Evolutionary conservation across 192 early-diverging fungal genomes (phyloP).

Genomic region (Helicostylum pulchrum): DNA sequence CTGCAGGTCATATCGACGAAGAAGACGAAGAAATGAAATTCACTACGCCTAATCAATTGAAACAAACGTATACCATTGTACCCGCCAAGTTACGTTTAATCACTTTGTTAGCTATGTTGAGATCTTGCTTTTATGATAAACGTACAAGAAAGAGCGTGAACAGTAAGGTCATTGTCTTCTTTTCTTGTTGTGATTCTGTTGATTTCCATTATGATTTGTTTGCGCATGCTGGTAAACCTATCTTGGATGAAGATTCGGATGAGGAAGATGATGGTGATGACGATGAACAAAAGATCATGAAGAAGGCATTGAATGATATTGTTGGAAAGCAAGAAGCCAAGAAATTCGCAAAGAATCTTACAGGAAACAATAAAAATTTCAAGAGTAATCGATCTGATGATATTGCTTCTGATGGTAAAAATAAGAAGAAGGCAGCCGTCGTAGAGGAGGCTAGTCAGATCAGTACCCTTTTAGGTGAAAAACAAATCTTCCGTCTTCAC

Average conservation of each 20-base stretch:
- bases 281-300: conserved; percentile 37
- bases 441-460: conserved; percentile 15
- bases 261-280: conserved; percentile 48
- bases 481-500: conserved; percentile 80
- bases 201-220: conserved; percentile 93
- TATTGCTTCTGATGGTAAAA: background rate
- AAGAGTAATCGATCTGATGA: background rate
- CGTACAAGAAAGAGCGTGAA: conserved; percentile 16
- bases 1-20: conserved; percentile 9
- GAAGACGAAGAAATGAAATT: conserved; percentile 47
- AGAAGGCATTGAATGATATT: conserved; percentile 23
- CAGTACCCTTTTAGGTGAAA: conserved; percentile 65
- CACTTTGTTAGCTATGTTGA: conserved; percentile 73
- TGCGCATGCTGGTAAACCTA: conserved; percentile 51
- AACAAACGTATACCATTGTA: conserved; percentile 78
- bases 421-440: background rate
- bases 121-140: conserved; percentile 41
- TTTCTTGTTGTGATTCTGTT: conserved; percentile 89
- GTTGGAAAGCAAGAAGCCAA: conserved; percentile 19
- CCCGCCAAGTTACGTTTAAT: conserved; percentile 94
- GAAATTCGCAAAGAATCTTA: background rate
- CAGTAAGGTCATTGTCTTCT: conserved; percentile 88
- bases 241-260: conserved; percentile 39
- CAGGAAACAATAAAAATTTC: conserved; percentile 8
- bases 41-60: conserved; percentile 81